Evolutionary conservation across 164 flowering plant species (phyloP).

Genomic region (Nymphaea thermarum): DNA sequence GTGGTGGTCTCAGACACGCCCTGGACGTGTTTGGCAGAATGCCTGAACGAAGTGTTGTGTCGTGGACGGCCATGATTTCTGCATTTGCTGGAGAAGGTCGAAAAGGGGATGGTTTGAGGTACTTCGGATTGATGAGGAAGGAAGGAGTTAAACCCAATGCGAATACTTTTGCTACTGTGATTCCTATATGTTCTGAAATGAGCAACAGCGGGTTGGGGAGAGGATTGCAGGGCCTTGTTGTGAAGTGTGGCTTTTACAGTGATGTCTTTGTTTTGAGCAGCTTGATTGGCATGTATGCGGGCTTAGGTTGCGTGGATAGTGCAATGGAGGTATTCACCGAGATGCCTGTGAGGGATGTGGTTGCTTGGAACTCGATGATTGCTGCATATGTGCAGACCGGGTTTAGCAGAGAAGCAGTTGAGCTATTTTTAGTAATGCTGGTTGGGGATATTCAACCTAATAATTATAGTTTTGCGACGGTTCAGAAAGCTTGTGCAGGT

Average conservation of each 20-base stretch:
- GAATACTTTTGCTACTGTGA: conserved; percentile 1
- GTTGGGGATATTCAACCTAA: not conserved
- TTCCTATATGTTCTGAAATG: not conserved
- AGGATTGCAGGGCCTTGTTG: conserved; percentile 1
- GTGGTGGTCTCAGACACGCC: conserved; percentile 39
- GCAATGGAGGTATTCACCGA: conserved; percentile 3
- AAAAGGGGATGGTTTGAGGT: not conserved
- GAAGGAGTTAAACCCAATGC: conserved; percentile 1
- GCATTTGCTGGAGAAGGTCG: conserved; percentile 12
- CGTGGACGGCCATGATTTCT: conserved; percentile 63
- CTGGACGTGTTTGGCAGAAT: conserved; percentile 28
- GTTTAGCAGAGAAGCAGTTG: conserved; percentile 3
- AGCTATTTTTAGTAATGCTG: conserved; percentile 3
- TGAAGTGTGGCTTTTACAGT: conserved; percentile 1
- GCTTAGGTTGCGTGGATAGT: not conserved
- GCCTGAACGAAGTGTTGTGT: conserved; percentile 12
- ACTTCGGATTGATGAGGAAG: not conserved
- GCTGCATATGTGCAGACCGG: conserved; percentile 3
- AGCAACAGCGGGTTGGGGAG: not conserved
- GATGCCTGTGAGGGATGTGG: conserved; percentile 4
- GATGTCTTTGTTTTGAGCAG: conserved; percentile 4
- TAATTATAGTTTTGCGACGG: conserved; percentile 5
- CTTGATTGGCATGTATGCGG: conserved; percentile 3
- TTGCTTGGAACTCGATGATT: conserved; percentile 6
- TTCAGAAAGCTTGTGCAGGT: conserved; percentile 6